Evolutionary conservation across 352 stramenopile species (phyloP), one percentile per base, ranked within the genome.

Genomic region (Stephanocyclus meneghinianus): DNA sequence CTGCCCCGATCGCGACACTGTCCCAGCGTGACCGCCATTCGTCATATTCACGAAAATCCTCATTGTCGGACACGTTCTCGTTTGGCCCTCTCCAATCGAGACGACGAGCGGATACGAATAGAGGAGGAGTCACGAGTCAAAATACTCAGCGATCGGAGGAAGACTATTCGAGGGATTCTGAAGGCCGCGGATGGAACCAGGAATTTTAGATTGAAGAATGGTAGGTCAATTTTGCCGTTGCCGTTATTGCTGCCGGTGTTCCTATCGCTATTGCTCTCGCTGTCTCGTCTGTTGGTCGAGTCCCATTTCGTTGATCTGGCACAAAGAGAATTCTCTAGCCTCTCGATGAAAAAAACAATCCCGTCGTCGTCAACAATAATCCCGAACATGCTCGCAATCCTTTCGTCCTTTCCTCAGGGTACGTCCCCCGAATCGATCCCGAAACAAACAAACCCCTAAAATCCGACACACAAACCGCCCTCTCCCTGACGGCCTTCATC

Each of bases 401-500:
- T 16, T 59, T 6, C 21, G 4, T 37, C 13, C n/a, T 16, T 53
- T 16, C 32, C 32, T 16, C 21, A 66, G 62, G 62, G 30, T 80
- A 83, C 29, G 77, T 88, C n/a, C 82, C 80, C 10, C 82, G 87
- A 68, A 26, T 87, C 1, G 79, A 88, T 69, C 45, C 53, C 8
- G 79, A 90, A 68, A 81, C 69, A 5, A 78, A 78, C 37, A 81
- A 84, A 56, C 78, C 86, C 11, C 77, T 83, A 37, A 83, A 91
- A 74, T 76, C 57, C 2, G 88, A 92, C 68, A 81, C 78, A 16
- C 90, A 93, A 75, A 70, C 80, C 4, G 88, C 89, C 10, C 10
- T 94, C 1, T 84, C 88, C 1, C 30, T 92, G 1, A 94, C 90
- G 5, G 89, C 91, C 0, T 92, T 94, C 81, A 80, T 84, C 0